Conservation (phyloP, 2,329 filamentous ascomycete genomes). For the Aspergillus sojae region DNA sequence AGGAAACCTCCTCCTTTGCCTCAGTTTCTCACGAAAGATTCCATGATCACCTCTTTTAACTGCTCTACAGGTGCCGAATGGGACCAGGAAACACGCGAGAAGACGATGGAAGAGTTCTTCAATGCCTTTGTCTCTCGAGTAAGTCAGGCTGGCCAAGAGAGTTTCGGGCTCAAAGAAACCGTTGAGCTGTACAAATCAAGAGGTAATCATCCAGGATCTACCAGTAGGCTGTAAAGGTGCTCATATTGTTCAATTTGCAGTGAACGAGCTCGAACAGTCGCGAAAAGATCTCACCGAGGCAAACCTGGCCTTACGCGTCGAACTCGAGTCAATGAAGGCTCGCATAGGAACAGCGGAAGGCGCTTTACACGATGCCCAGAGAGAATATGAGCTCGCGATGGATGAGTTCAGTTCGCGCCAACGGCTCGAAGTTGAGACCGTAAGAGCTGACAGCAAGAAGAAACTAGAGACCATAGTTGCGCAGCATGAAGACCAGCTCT, state of each 20-base stretch:
- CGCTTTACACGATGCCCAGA: constrained; percentile 55
- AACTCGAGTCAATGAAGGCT: constrained; percentile 65
- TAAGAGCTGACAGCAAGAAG: constrained; percentile 47
- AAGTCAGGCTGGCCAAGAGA: constrained; percentile 67
- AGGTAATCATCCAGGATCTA: constrained; percentile 55
- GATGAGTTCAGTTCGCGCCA: constrained; percentile 58
- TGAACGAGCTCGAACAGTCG: constrained; percentile 59
- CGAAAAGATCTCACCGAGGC: constrained; percentile 53
- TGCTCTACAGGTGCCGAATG: constrained; percentile 49
- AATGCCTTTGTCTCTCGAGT: constrained; percentile 72
- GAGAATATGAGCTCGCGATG: constrained; percentile 54
- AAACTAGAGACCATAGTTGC: constrained; percentile 62
- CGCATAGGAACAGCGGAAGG: constrained; percentile 54
- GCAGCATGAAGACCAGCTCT: constrained; percentile 69
- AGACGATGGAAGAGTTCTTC: constrained; percentile 75
- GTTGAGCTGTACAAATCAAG: constrained; percentile 73
- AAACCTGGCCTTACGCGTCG: constrained; percentile 63
- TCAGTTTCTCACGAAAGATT: constrained; percentile 69
- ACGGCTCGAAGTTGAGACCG: constrained; percentile 46
- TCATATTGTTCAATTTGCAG: constrained; percentile 36
- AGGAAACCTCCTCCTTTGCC: constrained; percentile 40
- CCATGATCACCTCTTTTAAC: constrained; percentile 68
- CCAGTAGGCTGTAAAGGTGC: background rate
- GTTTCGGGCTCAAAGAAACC: constrained; percentile 71
- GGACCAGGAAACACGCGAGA: constrained; percentile 77